A percentile compares a stretch with the other conserved stretches of the same genome.
These are phyloP conservation scores for Leccinellum luteum DNA, from an alignment of 768 basidiomycete genomes.

Conservation along the genomic window DNA sequence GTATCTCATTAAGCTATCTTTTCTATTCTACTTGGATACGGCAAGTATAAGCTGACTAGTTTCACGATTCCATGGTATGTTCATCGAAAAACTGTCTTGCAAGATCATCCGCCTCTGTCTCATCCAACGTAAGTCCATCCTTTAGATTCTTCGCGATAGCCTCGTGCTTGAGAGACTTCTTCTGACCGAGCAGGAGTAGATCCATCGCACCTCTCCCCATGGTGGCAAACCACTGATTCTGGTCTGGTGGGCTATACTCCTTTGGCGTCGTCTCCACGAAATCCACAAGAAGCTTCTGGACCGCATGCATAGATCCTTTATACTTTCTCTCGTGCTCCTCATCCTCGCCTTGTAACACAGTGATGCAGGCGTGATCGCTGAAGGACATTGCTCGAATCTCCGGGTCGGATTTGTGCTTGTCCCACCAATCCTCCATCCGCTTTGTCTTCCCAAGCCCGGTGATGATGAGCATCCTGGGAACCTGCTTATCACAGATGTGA, in stretches of 20 bases:
- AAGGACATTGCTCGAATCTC: constrained; percentile 11
- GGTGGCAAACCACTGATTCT: constrained; percentile 12
- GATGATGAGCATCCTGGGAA: constrained; percentile 37
- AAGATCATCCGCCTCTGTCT: constrained; percentile 7
- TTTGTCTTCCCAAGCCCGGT: constrained; percentile 37
- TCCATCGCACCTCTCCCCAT: constrained; percentile 16
- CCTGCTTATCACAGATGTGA: constrained; percentile 34
- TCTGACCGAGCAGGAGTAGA: constrained; percentile 11
- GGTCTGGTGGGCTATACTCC: constrained; percentile 11
- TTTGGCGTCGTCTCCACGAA: constrained; percentile 7
- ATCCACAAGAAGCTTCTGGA: constrained; percentile 12
- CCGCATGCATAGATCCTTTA: constrained; percentile 7
- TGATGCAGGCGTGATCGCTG: constrained; percentile 29
- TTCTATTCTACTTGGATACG: background rate
- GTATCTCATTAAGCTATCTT: background rate
- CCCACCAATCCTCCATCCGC: constrained; percentile 36
- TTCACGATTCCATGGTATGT: constrained; percentile 5
- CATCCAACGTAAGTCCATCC: constrained; percentile 9
- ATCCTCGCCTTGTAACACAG: constrained; percentile 23
- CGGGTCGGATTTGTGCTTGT: constrained; percentile 13
- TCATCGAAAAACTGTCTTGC: constrained; percentile 15
- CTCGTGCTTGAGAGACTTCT: constrained; percentile 10
- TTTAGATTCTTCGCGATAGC: constrained; percentile 7
- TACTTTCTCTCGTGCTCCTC: constrained; percentile 18
- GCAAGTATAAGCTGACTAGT: background rate